These are phyloP conservation scores for Polyporus arcularius DNA, from an alignment of 768 basidiomycete species.

Conservation along the genomic window DNA sequence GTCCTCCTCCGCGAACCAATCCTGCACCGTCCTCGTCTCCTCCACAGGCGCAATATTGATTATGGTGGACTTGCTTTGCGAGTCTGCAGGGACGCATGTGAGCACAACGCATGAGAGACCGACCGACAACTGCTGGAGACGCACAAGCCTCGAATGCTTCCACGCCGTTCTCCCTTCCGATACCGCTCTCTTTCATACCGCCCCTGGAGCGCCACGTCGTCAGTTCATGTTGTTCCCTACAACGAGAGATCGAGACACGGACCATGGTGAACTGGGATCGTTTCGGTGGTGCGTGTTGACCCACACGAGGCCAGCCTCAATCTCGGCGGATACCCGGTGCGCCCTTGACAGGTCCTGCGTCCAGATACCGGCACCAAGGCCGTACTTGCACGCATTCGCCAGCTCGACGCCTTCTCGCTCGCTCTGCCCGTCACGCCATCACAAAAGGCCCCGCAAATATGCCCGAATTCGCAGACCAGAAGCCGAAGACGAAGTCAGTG, in stretches of 20 bases:
- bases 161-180: constrained; percentile 83
- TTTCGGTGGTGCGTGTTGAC: constrained; percentile 89
- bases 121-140: constrained; percentile 28
- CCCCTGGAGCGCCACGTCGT: constrained; percentile 50
- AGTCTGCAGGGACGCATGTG: constrained; percentile 46
- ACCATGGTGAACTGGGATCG: constrained; percentile 90
- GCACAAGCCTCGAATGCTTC: constrained; percentile 80
- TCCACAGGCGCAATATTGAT: constrained; percentile 68
- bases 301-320: constrained; percentile 83
- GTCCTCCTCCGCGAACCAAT: constrained; percentile 73
- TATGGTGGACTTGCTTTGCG: constrained; percentile 82
- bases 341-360: constrained; percentile 73
- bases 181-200: constrained; percentile 88
- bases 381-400: constrained; percentile 80
- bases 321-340: constrained; percentile 67
- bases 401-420: constrained; percentile 67
- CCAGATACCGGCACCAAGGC: constrained; percentile 82
- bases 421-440: constrained; percentile 32
- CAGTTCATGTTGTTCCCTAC: neutral
- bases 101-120: neutral
- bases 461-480: constrained; percentile 24
- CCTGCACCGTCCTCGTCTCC: constrained; percentile 60
- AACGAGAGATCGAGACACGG: constrained; percentile 21
- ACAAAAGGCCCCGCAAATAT: neutral
- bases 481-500: neutral